Evolutionary conservation across 345 rosid species (phyloP), one percentile per base, ranked within the genome.

Genomic region (Physaria fendleri): DNA sequence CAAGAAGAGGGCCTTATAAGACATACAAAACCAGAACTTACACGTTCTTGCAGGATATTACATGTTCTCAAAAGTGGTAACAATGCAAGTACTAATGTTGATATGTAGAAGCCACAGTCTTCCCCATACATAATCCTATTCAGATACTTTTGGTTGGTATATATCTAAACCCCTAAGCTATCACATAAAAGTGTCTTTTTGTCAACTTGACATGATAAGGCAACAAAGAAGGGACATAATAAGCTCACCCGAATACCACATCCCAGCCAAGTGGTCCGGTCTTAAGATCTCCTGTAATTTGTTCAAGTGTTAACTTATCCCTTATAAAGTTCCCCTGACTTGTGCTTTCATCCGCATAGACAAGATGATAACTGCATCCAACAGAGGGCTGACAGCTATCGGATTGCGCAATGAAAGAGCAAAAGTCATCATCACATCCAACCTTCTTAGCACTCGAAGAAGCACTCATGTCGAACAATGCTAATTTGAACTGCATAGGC

Each of bases 291-390:
- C 90, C 96, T 3, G 81, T 78, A 39, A 74, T 74, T 52, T 67
- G 81, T 8, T 77, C 72, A 21, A 91, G 48, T 9, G 71, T 74
- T 61, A 88, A 37, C 25, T n/a, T 27, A 59, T 91, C 96, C 50
- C 64, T 82, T n/a, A 91, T 77, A 62, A 77, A 88, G 71, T 43
- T 74, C 21, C 96, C 95, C 35, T 79, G 42, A 46, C 90, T 91
- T 39, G 89, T 59, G 74, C 95, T 88, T 68, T 90, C 87, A 30
- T 91, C 96, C 25, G 94, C 96, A 65, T 91, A 91, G 28, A 71
- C 69, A 21, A 87, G 76, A 59, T 59, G 78, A 62, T 88, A 91
- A 49, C 64, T 73, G 52, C 98, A 91, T 20, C 71, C 74, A 16
- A 64, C 6, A 8, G 45, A 32, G 4, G 82, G 53, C 45, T 74